Evolutionary conservation across 78 protist genomes (phyloP).

Genomic region (Cavenderia fasciculata): DNA sequence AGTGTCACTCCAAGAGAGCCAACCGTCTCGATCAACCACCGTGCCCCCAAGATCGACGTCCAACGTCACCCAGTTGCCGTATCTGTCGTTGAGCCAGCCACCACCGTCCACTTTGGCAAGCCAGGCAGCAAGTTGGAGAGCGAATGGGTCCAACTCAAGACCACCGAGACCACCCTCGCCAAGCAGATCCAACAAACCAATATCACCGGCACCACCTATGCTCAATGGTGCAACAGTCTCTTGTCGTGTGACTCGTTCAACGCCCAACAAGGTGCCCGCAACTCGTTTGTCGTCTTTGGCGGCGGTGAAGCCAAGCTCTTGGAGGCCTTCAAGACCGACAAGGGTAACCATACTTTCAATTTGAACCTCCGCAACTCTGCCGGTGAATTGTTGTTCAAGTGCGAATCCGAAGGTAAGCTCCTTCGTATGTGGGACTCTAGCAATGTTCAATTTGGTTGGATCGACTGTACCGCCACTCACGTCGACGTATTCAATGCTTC

Average conservation of each 20-base stretch:
- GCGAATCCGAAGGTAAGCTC: conserved; percentile 44
- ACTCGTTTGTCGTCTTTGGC: conserved; percentile 19
- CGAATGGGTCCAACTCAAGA: not conserved
- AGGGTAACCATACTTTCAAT: conserved; percentile 45
- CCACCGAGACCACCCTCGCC: not conserved
- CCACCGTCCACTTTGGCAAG: conserved; percentile 58
- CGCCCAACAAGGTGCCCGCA: conserved; percentile 49
- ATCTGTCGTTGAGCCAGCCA: conserved; percentile 61
- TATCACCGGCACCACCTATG: not conserved
- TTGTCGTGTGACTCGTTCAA: not conserved
- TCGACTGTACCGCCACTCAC: conserved; percentile 39
- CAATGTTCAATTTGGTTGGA: not conserved
- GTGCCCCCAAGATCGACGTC: conserved; percentile 75
- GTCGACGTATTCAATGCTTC: conserved; percentile 41
- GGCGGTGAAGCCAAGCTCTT: not conserved
- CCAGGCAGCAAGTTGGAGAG: not conserved
- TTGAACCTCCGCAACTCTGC: conserved; percentile 20
- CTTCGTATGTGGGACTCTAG: conserved; percentile 24
- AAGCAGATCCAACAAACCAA: not conserved
- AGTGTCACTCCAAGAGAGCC: conserved; percentile 31
- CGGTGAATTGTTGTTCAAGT: conserved; percentile 52
- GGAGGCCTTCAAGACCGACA: conserved; percentile 58
- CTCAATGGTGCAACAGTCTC: not conserved
- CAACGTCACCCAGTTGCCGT: conserved; percentile 68
- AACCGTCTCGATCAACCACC: conserved; percentile 25